phyloP scores from a whole-genome alignment of 148 eudicot genomes.

The Cornus suecica region DNA sequence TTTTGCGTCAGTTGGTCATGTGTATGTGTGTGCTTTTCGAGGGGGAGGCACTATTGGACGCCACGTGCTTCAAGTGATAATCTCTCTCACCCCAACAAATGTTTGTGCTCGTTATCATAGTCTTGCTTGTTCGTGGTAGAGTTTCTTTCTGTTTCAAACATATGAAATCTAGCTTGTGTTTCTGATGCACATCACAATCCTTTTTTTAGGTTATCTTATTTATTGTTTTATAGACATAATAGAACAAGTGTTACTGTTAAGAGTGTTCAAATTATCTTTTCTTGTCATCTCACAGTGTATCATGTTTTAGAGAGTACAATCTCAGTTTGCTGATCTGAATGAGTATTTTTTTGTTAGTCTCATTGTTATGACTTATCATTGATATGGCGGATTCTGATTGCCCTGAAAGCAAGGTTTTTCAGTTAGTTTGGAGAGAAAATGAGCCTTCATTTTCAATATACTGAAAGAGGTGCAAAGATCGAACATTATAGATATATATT shows the following conservation, averaged over 20 bases:
- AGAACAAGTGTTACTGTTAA: not conserved
- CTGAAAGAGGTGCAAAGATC: too few species aligned
- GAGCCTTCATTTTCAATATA: too few species aligned
- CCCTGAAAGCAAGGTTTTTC: too few species aligned
- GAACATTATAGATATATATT: too few species aligned
- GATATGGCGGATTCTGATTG: too few species aligned
- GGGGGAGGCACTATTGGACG: slow-evolving; percentile 36
- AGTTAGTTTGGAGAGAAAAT: too few species aligned
- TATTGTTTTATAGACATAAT: not conserved
- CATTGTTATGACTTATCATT: too few species aligned
- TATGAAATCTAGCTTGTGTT: not conserved
- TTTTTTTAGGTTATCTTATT: not conserved
- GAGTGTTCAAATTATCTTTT: not conserved
- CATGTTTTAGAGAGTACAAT: not conserved
- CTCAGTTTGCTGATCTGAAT: not conserved
- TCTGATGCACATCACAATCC: not conserved
- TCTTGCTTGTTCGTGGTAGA: not conserved
- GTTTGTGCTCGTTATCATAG: not conserved
- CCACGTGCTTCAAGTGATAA: slow-evolving; percentile 34
- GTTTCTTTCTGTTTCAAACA: not conserved
- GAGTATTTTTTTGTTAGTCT: too few species aligned
- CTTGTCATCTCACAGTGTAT: not conserved
- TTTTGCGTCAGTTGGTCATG: not conserved
- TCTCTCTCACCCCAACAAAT: not conserved
- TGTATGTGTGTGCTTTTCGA: slow-evolving; percentile 38